Evolutionary conservation across 768 basidiomycete genomes (phyloP).

Genomic region (Mycena epipterygia): DNA sequence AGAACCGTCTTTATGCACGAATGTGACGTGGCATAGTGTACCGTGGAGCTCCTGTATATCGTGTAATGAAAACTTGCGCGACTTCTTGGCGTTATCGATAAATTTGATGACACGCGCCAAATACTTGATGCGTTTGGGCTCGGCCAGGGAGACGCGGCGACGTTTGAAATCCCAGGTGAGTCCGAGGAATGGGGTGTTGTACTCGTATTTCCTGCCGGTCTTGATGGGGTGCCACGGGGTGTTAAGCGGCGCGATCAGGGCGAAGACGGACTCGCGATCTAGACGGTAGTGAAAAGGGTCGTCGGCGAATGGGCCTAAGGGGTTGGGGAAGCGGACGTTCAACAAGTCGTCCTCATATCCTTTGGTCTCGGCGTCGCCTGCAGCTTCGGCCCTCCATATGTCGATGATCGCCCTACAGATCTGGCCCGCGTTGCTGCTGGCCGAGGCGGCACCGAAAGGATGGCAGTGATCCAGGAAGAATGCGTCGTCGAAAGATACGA

Average conservation of each 20-base stretch:
- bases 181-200: background rate
- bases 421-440: slow-evolving; percentile 42
- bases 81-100: background rate
- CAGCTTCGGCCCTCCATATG: slow-evolving; percentile 36
- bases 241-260: background rate
- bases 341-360: background rate
- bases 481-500: slow-evolving; percentile 30
- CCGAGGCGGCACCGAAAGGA: slow-evolving; percentile 43
- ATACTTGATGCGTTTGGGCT: background rate
- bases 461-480: slow-evolving; percentile 40
- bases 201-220: background rate
- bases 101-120: background rate
- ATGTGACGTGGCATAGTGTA: background rate
- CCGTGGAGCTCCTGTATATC: background rate
- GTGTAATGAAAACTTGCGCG: background rate
- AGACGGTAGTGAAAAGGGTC: background rate
- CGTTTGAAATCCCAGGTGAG: background rate
- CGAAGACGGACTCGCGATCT: background rate
- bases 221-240: background rate
- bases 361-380: background rate
- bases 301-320: background rate
- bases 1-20: background rate
- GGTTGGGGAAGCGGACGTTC: background rate
- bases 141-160: background rate
- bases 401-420: slow-evolving; percentile 41